Conservation (phyloP, 176 grass and related monocot species). For the Canna indica region DNA sequence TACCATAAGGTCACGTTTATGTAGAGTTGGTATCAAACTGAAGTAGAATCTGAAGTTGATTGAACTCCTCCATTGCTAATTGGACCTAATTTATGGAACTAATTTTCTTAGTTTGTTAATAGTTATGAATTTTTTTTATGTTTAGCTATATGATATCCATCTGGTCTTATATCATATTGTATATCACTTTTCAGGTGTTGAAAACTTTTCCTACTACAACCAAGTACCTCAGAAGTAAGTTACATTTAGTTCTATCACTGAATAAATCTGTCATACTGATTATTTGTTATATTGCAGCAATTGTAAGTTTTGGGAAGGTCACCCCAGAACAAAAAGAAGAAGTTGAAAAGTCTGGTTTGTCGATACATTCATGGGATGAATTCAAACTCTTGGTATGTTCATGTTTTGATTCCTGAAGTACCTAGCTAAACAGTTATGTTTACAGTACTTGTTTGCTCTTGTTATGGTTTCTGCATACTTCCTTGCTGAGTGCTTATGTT, state of each 20-base stretch:
- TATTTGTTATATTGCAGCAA: slow-evolving; percentile 35
- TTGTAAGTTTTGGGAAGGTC: slow-evolving; percentile 75
- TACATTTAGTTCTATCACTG: neutral
- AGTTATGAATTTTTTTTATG: neutral
- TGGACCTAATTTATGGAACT: no score
- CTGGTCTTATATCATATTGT: no score
- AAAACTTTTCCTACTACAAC: slow-evolving; percentile 58
- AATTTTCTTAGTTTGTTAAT: no score
- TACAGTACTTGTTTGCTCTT: no score
- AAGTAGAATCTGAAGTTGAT: no score
- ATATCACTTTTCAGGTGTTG: slow-evolving; percentile 41
- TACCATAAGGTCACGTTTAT: no score
- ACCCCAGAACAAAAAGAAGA: slow-evolving; percentile 57
- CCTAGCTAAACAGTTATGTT: no score
- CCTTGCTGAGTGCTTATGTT: no score
- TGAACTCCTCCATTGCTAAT: no score
- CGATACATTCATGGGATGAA: slow-evolving; percentile 56
- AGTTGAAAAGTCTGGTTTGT: slow-evolving; percentile 43
- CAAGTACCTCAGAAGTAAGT: slow-evolving; percentile 73
- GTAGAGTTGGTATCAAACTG: no score
- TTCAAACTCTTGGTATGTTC: slow-evolving; percentile 68
- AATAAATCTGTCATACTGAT: no score
- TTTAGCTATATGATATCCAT: neutral
- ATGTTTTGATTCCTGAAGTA: neutral
- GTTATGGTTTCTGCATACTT: no score